Evolutionary conservation across 345 rosid species (phyloP).

Genomic region (Adansonia digitata): DNA sequence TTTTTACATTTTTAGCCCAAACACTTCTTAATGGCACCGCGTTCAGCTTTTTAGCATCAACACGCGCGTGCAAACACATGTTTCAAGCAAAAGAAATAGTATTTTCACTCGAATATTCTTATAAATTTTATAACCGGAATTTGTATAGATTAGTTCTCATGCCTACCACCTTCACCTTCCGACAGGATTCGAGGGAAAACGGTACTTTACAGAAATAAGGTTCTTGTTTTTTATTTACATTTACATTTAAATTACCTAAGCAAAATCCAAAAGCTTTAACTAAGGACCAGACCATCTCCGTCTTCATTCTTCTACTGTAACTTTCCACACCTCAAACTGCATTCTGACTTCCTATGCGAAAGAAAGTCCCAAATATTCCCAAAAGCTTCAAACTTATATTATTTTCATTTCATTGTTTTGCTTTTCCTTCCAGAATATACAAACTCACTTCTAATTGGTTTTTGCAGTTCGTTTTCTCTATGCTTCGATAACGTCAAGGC

Average conservation of each 20-base stretch:
- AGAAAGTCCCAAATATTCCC: background rate
- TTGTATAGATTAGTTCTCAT: background rate
- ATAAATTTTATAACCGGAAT: background rate
- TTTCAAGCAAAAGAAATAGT: too few relatives aligned
- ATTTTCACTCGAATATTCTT: background rate
- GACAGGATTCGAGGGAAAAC: background rate
- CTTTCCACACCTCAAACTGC: too few relatives aligned
- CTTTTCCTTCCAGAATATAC: background rate
- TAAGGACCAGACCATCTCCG: background rate
- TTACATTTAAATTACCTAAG: background rate
- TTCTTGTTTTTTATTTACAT: background rate
- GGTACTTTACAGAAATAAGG: background rate
- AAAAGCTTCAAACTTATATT: background rate
- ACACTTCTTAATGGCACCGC: background rate
- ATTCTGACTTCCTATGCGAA: background rate
- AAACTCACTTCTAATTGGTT: background rate
- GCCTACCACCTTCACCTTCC: background rate
- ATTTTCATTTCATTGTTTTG: background rate
- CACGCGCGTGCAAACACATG: too few relatives aligned
- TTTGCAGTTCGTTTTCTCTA: background rate
- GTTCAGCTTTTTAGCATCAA: slow-evolving; percentile 5
- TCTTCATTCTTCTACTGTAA: too few relatives aligned
- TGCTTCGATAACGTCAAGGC: background rate
- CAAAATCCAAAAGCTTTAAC: background rate
- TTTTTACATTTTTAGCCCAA: background rate